Base-by-base conservation (phyloP, 768 basidiomycete species). In the Suillus clintonianus region DNA sequence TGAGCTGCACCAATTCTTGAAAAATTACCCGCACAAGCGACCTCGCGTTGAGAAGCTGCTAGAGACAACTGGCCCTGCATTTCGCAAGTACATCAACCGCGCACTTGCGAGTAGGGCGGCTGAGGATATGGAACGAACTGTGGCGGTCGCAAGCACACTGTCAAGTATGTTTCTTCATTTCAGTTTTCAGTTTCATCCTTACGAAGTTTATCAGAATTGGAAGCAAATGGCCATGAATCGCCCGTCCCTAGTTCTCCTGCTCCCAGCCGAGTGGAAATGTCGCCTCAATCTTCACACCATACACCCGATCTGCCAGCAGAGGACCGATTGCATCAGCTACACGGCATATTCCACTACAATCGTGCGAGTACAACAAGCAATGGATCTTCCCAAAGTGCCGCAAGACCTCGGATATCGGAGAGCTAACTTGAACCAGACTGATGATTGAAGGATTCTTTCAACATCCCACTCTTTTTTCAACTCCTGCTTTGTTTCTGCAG, bases 1-100 rank as follows among this genome's bases (percentile, higher is more conserved):
- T 4, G 94, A 96, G 70, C 80, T 99, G 27, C 94, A 98, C 74
- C 89, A 94, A 41, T 98, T 95, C 81, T 77, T 98, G 71, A 95
- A 95, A 78, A 89, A 88, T 34, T 87, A 97, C 72, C 95, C 95
- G 0, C 88, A 94, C 69, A 95, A 94, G 72, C 85, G 86, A 70
- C 79, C 87, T 2, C 86, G 87, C 47, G 93, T 95, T 24, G 94
- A 95, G 70, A 93, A 94, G 72, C 84, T 95, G 80, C 83, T 96
- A 24, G 92, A 95, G 69, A 88, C 91, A 0, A 95, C 95, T 0
- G 94, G 94, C 2, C 85, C 91, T 22, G 92, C 92, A 8, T 97
- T 96, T 81, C 86, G 92, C 57, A 95, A 95, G 71, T 97, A 97
- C 71, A 93, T 96, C 69, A 91, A 87, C 39, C 86, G 94, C 51